Conservation (phyloP, 495 filamentous ascomycete genomes). For the Penicillium flavigenum region DNA sequence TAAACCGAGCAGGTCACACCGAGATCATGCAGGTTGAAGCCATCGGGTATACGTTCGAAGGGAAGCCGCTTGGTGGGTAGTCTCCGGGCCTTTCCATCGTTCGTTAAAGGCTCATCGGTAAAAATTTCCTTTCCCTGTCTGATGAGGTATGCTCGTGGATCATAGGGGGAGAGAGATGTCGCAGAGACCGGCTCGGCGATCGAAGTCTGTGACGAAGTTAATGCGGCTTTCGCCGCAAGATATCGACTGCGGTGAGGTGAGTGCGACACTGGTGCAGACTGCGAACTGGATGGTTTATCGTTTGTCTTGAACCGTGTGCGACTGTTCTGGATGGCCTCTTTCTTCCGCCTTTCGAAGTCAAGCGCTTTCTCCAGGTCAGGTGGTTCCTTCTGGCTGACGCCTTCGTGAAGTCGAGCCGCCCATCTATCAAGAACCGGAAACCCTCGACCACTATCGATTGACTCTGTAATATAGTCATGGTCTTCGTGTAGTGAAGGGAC, state of each 20-base stretch:
- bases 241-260: slow-evolving; percentile 41
- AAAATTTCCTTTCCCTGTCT: slow-evolving; percentile 17
- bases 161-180: slow-evolving; percentile 22
- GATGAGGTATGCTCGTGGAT: slow-evolving; percentile 44
- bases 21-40: slow-evolving; percentile 29
- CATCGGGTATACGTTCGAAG: slow-evolving; percentile 40
- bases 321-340: slow-evolving; percentile 33
- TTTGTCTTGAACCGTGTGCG: slow-evolving; percentile 22
- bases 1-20: slow-evolving; percentile 17
- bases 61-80: slow-evolving; percentile 32
- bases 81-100: slow-evolving; percentile 26
- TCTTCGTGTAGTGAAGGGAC: background rate
- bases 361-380: slow-evolving; percentile 38
- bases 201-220: slow-evolving; percentile 21
- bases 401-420: slow-evolving; percentile 37
- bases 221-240: slow-evolving; percentile 39
- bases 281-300: slow-evolving; percentile 3
- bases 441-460: slow-evolving; percentile 30
- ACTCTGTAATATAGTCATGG: background rate
- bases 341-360: slow-evolving; percentile 46
- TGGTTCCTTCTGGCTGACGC: slow-evolving; percentile 13
- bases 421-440: slow-evolving; percentile 44
- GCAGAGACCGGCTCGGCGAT: background rate
- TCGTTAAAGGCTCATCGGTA: background rate
- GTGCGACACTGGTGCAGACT: slow-evolving; percentile 12